A percentile compares a stretch with the other conserved stretches of the same genome.
Evolutionary conservation across 805 yeast genomes (phyloP).

Genomic region (Ogataea paraovalis): DNA sequence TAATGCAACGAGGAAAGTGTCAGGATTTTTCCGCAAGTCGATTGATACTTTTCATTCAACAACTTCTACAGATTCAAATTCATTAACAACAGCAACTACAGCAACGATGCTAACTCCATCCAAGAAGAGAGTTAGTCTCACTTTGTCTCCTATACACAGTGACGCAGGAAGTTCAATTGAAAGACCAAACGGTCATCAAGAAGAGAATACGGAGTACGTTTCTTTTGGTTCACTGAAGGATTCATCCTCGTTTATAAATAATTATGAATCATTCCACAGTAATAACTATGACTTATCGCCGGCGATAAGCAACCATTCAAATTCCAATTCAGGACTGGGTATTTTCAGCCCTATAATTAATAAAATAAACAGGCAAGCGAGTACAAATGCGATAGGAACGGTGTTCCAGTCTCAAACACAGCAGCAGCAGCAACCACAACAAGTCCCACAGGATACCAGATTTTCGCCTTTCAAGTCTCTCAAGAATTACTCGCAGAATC

Average conservation of each 20-base stretch:
- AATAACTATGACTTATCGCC: conserved; percentile 8
- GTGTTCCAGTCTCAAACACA: conserved; percentile 4
- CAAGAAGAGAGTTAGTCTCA: conserved; percentile 1
- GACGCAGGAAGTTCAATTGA: conserved; percentile 1
- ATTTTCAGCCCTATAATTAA: conserved; percentile 21
- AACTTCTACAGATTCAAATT: conserved; percentile 4
- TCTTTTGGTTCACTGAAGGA: conserved; percentile 39
- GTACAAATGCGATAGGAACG: conserved; percentile 8
- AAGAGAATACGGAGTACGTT: conserved; percentile 30
- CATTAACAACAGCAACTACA: background rate
- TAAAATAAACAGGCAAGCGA: conserved; percentile 14
- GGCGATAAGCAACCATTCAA: conserved; percentile 8
- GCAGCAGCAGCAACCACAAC: background rate
- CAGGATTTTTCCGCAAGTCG: conserved; percentile 24
- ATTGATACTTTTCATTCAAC: conserved; percentile 16
- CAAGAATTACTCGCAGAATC: conserved; percentile 5
- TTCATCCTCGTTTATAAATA: conserved; percentile 17
- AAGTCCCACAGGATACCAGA: conserved; percentile 1
- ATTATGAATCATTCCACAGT: conserved; percentile 7
- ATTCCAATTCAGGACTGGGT: conserved; percentile 15
- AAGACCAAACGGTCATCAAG: conserved; percentile 2
- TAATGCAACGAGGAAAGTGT: conserved; percentile 25
- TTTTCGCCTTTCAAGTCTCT: conserved; percentile 10
- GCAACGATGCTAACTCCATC: background rate
- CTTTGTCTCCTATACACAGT: conserved; percentile 5